A percentile compares a stretch with the other conserved stretches of the same genome.
Evolutionary conservation across 768 basidiomycete species (phyloP).

Genomic region (Russula griseocarnosa): DNA sequence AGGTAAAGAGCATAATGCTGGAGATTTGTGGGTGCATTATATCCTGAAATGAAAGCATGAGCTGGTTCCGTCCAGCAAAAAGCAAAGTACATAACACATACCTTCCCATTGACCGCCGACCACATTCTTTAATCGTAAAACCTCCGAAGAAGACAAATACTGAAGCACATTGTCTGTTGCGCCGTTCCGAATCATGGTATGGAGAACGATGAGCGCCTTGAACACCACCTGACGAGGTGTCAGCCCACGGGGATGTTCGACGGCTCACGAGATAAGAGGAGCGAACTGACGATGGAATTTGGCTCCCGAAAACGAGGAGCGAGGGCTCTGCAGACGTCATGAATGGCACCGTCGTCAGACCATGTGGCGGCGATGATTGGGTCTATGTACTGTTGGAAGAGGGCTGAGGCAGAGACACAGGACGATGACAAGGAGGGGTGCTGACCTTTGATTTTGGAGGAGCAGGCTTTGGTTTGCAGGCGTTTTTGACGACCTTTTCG

Average conservation of each 20-base stretch:
- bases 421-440: background rate
- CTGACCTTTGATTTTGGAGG: constrained; percentile 91
- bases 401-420: background rate
- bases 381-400: constrained; percentile 75
- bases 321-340: constrained; percentile 89
- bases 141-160: constrained; percentile 75
- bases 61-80: constrained; percentile 1
- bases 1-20: constrained; percentile 86
- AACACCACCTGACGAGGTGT: constrained; percentile 74
- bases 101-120: constrained; percentile 87
- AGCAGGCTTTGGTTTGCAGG: constrained; percentile 95
- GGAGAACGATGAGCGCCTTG: constrained; percentile 92
- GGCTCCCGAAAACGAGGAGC: constrained; percentile 83
- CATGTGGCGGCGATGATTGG: constrained; percentile 96
- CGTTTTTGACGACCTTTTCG: constrained; percentile 92
- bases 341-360: constrained; percentile 88
- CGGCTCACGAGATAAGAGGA: background rate
- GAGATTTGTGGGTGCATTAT: constrained; percentile 79
- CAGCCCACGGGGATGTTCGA: constrained; percentile 6
- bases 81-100: constrained; percentile 34
- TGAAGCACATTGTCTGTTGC: constrained; percentile 87
- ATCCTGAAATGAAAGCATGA: constrained; percentile 48
- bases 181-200: constrained; percentile 97
- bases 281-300: constrained; percentile 73
- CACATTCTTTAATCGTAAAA: constrained; percentile 79